Evolutionary conservation across 495 filamentous ascomycete genomes (phyloP), one percentile per base, ranked within the genome.

Genomic region (Oidiodendron maius): DNA sequence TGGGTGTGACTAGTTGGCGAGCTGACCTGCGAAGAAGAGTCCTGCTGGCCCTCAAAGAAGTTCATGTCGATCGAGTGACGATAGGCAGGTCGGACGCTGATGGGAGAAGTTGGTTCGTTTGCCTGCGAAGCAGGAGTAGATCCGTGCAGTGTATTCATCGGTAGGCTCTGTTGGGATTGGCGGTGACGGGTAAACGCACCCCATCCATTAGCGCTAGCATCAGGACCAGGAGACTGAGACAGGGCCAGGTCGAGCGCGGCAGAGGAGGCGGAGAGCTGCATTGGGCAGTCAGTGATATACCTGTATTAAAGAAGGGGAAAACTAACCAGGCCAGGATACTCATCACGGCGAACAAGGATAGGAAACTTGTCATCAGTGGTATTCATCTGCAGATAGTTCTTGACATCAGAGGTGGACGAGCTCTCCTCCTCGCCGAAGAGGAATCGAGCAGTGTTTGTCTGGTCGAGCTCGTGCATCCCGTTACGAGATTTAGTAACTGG

Each of bases 311-410:
- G 23, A 32, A 25, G 24, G 16, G 8, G n/a, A 21, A 41, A 34
- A 56, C 52, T 44, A 49, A 61, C 51, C 50, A 58, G 17, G 18
- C 44, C 44, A 16, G 51, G 53, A 35, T 51, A 54, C n/a, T 60
- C 44, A 12, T 52, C 37, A 40, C 43, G 43, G 44, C 57, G 54
- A 46, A 54, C 48, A 25, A 57, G 47, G 37, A 53, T 40, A 23
- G 91, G 87, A 63, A 96, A 98, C 52, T 81, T 82, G 61, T 91
- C 83, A 62, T 91, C 85, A 41, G 79, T 75, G 40, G 82, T 76
- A 37, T 84, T 85, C 72, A 93, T 80, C 55, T 80, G 74, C 36
- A 89, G 73, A 61, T 81, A 84, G 41, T 75, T 79, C 57, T 79
- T 89, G 52, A 79, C 75, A 37, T 82, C 77, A 4, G 80, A 74